Percentiles rank a stretch among this genome's conserved stretches.
Evolutionary conservation across 2,329 filamentous ascomycete species (phyloP).

Genomic region (Atkinsonella hypoxylon): DNA sequence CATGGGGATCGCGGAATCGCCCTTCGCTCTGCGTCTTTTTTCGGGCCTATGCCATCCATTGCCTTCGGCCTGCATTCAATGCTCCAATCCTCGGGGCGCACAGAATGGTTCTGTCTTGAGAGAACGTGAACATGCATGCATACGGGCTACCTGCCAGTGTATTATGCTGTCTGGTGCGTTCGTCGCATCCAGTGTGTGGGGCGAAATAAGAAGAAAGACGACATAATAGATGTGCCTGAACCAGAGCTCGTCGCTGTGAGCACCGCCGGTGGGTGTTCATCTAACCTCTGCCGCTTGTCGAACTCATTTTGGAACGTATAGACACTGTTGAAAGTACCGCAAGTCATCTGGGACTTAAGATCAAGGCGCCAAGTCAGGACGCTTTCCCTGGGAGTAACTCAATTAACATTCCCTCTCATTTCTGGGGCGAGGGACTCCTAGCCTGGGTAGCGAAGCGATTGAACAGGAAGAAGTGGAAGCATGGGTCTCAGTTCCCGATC

Average conservation of each 20-base stretch:
- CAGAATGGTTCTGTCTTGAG: no score
- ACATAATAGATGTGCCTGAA: background rate
- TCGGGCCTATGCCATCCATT: no score
- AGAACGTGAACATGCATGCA: no score
- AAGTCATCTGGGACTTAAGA: constrained; percentile 13
- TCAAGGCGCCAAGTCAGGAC: constrained; percentile 1
- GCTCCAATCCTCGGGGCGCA: no score
- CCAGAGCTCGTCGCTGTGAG: constrained; percentile 4
- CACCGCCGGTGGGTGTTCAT: constrained; percentile 3
- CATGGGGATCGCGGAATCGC: no score
- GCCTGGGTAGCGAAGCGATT: background rate
- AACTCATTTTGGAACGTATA: constrained; percentile 10
- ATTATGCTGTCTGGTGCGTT: no score
- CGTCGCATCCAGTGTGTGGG: background rate
- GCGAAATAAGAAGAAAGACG: background rate
- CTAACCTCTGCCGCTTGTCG: constrained; percentile 6
- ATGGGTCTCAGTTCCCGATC: background rate
- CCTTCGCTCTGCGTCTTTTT: no score
- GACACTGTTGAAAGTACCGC: constrained; percentile 9
- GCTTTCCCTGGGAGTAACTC: constrained; percentile 1
- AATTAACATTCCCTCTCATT: constrained; percentile 7
- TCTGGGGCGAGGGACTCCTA: constrained; percentile 8
- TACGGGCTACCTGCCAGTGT: no score
- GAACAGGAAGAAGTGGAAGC: background rate
- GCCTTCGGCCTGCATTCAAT: no score